Base-by-base conservation (phyloP, 257 asterid species). In the Solanum appendiculatum region DNA sequence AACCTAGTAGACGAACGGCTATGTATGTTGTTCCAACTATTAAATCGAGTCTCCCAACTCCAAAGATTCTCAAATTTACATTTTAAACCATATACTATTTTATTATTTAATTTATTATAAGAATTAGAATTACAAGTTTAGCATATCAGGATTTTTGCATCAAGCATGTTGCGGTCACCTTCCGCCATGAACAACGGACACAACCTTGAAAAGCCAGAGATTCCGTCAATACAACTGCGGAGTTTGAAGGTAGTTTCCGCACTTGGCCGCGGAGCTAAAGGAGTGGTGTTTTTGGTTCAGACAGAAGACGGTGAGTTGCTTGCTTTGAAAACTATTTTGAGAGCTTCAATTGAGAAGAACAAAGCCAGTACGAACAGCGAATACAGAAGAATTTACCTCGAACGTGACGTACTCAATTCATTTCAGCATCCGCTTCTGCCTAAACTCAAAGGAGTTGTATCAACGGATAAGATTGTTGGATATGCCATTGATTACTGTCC, bases 201-300 rank as follows among this genome's bases (percentile, higher is more conserved):
- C 33, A 56, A 36, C 86, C 83, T 37, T 51, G 87, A 37, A 8
- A 60, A 66, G 23, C 37, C 70, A 39, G 88, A 86, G 20, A 86
- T 37, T 1, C 86, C 44, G 18, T 81, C 88, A 39, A 89, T 96
- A 16, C 91, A 92, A 23, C 86, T 93, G 91, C 88, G 86, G 58
- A 90, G 88, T 4, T 89, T 97, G 83, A 93, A 92, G 89, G 93
- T 94, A 75, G 88, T 96, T 1, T 89, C 95, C 15, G 92, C 96
- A 15, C 99, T 97, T 21, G 99, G 99, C 39, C 94, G 99, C 29
- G 99, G 99, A 25, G 99, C 98, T 4, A 95, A 96, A 87, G 98
- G 98, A 20, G 98, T 95, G 14, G 99, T 96, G 25, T 96, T 96
- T 73, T 92, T 97, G 82, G 97, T 94, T 31, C 91, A 89, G 36